Evolutionary conservation across 768 basidiomycete genomes (phyloP), one percentile per base, ranked within the genome.

Genomic region (Infundibulicybe gibba): DNA sequence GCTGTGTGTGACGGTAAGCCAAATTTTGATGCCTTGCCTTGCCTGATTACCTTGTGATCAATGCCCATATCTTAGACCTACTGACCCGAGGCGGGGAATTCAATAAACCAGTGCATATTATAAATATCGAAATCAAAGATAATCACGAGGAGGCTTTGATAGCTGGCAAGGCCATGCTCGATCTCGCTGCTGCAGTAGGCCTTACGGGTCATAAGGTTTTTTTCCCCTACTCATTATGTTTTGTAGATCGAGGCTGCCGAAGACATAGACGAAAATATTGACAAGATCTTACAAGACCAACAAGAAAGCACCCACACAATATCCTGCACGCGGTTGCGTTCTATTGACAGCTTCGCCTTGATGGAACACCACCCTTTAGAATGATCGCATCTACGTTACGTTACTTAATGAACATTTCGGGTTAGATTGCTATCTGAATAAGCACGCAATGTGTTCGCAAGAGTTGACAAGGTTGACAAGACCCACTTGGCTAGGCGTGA

Each of bases 41-140:
- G 35, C 10, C 15, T 34, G 10, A n/a, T 34, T 53, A 31, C 30
- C 15, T 19, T 39, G n/a, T 32, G 13, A 20, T 48, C 25, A 41
- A 30, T 47, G 30, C 51, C 49, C 46, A 43, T 11, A 5, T n/a
- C 41, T 3, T 51, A 93, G 97, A 99, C 68, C 70, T 99, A 12
- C 72, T 98, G 48, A 68, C 75, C 30, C 80, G 91, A 54, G 94
- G 93, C 21, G 91, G 97, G 3, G 94, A 98, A 48, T 85, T 83
- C 60, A 97, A 93, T 69, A 85, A 85, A 50, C 89, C 94, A 2
- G 93, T 98, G 14, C 97, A 99, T 65, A 65, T 99, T 37, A 90
- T 99, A 59, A 99, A 99, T 66, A 81, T 98, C 50, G 97, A 99
- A 61, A 98, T 98, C 67, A 97, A 90, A 71, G 97, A 99, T 67